Conservation (phyloP, 1,284 basidiomycete genomes). For the Anthracocystis walkeri region DNA sequence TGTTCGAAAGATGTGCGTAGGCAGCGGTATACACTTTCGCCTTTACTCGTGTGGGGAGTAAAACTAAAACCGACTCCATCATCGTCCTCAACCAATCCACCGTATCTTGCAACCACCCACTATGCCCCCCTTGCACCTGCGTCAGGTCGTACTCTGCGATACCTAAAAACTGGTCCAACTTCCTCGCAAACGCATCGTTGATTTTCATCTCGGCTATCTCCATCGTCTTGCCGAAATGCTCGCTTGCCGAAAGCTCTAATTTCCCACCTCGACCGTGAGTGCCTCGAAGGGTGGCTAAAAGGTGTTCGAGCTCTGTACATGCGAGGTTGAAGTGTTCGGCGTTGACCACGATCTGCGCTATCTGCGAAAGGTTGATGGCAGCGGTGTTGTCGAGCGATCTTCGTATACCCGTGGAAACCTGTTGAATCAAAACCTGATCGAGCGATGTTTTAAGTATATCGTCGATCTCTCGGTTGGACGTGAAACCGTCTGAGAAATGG, state of each 20-base stretch:
- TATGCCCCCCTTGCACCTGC: not conserved
- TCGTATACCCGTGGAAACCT: constrained; percentile 83
- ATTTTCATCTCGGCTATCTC: constrained; percentile 82
- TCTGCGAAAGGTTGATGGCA: constrained; percentile 83
- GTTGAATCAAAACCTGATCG: constrained; percentile 83
- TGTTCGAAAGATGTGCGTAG: constrained; percentile 84
- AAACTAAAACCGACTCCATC: constrained; percentile 89
- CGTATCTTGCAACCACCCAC: constrained; percentile 86
- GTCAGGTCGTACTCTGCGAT: constrained; percentile 89
- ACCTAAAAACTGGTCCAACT: constrained; percentile 96
- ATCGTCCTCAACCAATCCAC: constrained; percentile 96
- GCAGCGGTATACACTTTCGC: constrained; percentile 88
- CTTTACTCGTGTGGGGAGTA: constrained; percentile 80
- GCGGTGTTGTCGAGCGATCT: constrained; percentile 76
- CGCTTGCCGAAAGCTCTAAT: constrained; percentile 77
- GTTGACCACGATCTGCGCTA: constrained; percentile 93
- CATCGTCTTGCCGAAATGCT: constrained; percentile 80
- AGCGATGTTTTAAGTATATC: constrained; percentile 91
- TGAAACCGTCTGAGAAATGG: constrained; percentile 92
- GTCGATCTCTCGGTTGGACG: constrained; percentile 85
- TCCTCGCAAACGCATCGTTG: constrained; percentile 84
- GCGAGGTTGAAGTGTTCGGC: constrained; percentile 90
- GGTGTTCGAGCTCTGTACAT: constrained; percentile 86
- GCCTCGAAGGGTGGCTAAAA: constrained; percentile 78
- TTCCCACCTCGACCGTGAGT: constrained; percentile 82